phyloP scores from a whole-genome alignment of 306 rosid genomes.

The Myrica gale region DNA sequence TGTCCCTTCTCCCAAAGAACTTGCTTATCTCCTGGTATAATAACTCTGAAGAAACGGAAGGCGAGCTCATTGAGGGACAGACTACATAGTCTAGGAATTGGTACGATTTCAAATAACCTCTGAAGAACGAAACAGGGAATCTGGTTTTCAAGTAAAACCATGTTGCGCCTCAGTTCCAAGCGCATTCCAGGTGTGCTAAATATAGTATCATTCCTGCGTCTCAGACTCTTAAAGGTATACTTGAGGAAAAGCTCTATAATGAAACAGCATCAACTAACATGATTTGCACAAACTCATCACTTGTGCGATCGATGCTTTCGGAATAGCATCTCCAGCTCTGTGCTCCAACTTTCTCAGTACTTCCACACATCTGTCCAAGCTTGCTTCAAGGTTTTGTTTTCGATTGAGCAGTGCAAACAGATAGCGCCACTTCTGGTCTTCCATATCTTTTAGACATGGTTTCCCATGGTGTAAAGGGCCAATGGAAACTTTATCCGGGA shows the following conservation, averaged over 20 bases:
- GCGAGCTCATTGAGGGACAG: constrained; percentile 43
- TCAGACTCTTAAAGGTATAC: constrained; percentile 33
- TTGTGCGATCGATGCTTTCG: neutral
- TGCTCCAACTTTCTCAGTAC: constrained; percentile 40
- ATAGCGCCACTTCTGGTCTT: constrained; percentile 51
- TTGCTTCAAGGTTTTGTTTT: constrained; percentile 41
- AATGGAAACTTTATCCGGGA: constrained; percentile 42
- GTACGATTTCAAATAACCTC: constrained; percentile 39
- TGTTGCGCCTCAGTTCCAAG: constrained; percentile 31
- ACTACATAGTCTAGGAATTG: constrained; percentile 34
- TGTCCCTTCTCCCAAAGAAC: constrained; percentile 34
- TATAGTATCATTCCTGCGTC: constrained; percentile 44
- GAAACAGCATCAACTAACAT: constrained; percentile 60
- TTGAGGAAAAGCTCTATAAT: constrained; percentile 56
- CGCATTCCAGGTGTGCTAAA: constrained; percentile 38
- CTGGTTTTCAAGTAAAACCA: constrained; percentile 59
- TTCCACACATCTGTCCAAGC: constrained; percentile 34
- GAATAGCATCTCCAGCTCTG: constrained; percentile 41
- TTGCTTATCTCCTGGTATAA: constrained; percentile 38
- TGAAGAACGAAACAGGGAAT: constrained; percentile 51
- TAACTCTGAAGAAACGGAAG: constrained; percentile 36
- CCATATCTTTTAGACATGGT: constrained; percentile 12
- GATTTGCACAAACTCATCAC: constrained; percentile 37
- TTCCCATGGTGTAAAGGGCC: constrained; percentile 51
- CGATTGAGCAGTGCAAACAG: constrained; percentile 45